phyloP scores from a whole-genome alignment of 805 yeast species.

The Wickerhamomyces tratensis region DNA sequence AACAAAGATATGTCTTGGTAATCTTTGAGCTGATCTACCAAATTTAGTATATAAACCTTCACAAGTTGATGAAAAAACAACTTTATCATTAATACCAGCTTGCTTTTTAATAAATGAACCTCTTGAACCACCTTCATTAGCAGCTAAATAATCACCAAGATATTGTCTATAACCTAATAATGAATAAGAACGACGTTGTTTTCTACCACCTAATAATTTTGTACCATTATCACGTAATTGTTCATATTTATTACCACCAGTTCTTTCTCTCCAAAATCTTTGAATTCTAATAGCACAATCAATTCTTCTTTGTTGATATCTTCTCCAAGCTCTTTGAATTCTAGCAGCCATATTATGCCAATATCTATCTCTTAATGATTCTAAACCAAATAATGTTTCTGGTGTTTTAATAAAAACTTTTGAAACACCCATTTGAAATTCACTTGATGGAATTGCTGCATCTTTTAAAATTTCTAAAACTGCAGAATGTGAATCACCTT shows the following conservation, averaged over 20 bases:
- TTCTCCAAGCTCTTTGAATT: slow-evolving; percentile 95
- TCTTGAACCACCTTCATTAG: slow-evolving; percentile 65
- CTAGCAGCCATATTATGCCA: slow-evolving; percentile 98
- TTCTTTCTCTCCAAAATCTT: slow-evolving; percentile 70
- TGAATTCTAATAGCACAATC: slow-evolving; percentile 82
- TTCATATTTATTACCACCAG: slow-evolving; percentile 74
- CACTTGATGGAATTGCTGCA: slow-evolving; percentile 63
- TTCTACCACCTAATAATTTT: slow-evolving; percentile 56
- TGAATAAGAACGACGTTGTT: slow-evolving; percentile 85
- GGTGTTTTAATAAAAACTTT: slow-evolving; percentile 95
- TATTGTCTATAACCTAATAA: slow-evolving; percentile 80
- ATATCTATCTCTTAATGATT: slow-evolving; percentile 91
- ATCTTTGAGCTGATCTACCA: slow-evolving; percentile 81
- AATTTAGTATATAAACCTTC: slow-evolving; percentile 78
- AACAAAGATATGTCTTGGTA: slow-evolving; percentile 64
- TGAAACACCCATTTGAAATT: slow-evolving; percentile 85
- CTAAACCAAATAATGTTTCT: slow-evolving; percentile 90
- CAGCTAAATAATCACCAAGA: slow-evolving; percentile 89
- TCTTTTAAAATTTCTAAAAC: slow-evolving; percentile 42
- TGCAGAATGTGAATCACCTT: slow-evolving; percentile 48
- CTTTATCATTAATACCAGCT: slow-evolving; percentile 57
- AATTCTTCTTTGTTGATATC: slow-evolving; percentile 67
- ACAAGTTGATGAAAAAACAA: slow-evolving; percentile 74
- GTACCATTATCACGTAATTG: slow-evolving; percentile 83
- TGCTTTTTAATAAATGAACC: slow-evolving; percentile 71